A percentile compares a stretch with the other conserved stretches of the same genome.
Conservation (phyloP, 805 yeast genomes). For the Ogataea allantospora region DNA sequence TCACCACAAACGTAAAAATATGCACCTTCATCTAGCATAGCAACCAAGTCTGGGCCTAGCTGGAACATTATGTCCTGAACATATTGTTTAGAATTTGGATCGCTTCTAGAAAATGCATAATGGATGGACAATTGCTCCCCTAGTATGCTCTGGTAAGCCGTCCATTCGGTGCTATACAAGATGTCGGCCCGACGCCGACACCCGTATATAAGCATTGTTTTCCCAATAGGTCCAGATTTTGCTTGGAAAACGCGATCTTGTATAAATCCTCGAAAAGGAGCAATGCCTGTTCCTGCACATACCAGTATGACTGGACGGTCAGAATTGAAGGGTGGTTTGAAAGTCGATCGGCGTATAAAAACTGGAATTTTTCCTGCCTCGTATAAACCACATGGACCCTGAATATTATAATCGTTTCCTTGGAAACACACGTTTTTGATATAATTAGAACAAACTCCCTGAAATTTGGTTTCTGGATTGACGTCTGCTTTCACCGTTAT, state of each 20-base stretch:
- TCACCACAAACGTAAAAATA: slow-evolving; percentile 93
- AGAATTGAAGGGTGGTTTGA: slow-evolving; percentile 82
- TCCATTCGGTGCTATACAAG: slow-evolving; percentile 83
- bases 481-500: slow-evolving; percentile 62
- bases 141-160: slow-evolving; percentile 54
- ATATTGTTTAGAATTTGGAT: slow-evolving; percentile 53
- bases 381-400: slow-evolving; percentile 59
- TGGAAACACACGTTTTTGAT: slow-evolving; percentile 56
- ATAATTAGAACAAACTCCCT: slow-evolving; percentile 86
- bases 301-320: slow-evolving; percentile 80
- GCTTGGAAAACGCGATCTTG: slow-evolving; percentile 55
- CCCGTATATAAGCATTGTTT: slow-evolving; percentile 77
- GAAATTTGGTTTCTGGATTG: slow-evolving; percentile 35
- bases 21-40: slow-evolving; percentile 59
- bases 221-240: slow-evolving; percentile 51
- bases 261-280: slow-evolving; percentile 91
- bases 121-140: slow-evolving; percentile 54
- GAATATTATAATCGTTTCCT: background rate
- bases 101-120: slow-evolving; percentile 73
- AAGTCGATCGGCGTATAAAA: slow-evolving; percentile 84
- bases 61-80: slow-evolving; percentile 76
- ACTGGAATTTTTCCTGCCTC: slow-evolving; percentile 61
- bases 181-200: slow-evolving; percentile 69
- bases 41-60: slow-evolving; percentile 45
- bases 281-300: slow-evolving; percentile 97